Conservation (phyloP, 2,329 filamentous ascomycete genomes). For the Tolypocladium ophioglossoides region DNA sequence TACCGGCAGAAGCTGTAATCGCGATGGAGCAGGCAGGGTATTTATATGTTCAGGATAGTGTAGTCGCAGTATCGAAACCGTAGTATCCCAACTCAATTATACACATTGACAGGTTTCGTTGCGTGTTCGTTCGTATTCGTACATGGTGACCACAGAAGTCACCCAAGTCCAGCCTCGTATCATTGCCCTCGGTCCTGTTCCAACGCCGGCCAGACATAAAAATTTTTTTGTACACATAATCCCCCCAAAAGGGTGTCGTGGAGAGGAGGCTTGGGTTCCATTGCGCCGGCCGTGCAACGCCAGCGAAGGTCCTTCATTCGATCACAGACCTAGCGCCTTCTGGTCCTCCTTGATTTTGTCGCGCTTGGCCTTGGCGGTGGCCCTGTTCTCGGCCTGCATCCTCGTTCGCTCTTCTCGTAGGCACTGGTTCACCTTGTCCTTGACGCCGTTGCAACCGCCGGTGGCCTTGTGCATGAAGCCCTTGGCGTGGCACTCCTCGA, state of each 20-base stretch:
- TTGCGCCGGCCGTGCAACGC: not conserved
- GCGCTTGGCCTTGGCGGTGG: constrained; percentile 54
- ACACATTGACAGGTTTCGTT: not conserved
- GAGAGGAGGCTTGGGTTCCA: not conserved
- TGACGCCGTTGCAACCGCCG: constrained; percentile 83
- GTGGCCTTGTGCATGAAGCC: constrained; percentile 89
- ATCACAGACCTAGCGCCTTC: constrained; percentile 36
- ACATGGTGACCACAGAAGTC: not conserved
- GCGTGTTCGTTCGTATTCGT: not conserved
- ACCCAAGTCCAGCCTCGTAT: not conserved
- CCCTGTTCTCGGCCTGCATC: constrained; percentile 66
- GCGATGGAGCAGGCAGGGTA: not conserved
- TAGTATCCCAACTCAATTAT: not conserved
- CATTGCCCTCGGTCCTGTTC: not conserved
- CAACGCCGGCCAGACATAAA: constrained; percentile 9
- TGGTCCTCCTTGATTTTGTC: constrained; percentile 63
- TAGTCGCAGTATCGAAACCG: not conserved
- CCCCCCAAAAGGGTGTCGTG: constrained; percentile 1
- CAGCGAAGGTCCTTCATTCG: not conserved
- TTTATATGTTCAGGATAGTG: not conserved
- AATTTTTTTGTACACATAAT: constrained; percentile 2
- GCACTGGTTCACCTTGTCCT: constrained; percentile 75
- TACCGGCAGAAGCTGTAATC: constrained; percentile 33
- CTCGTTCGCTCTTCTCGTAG: constrained; percentile 71
- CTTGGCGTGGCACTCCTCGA: constrained; percentile 88